Conservation (phyloP, 2,329 filamentous ascomycete genomes). For the Colletotrichum cordylinicola region DNA sequence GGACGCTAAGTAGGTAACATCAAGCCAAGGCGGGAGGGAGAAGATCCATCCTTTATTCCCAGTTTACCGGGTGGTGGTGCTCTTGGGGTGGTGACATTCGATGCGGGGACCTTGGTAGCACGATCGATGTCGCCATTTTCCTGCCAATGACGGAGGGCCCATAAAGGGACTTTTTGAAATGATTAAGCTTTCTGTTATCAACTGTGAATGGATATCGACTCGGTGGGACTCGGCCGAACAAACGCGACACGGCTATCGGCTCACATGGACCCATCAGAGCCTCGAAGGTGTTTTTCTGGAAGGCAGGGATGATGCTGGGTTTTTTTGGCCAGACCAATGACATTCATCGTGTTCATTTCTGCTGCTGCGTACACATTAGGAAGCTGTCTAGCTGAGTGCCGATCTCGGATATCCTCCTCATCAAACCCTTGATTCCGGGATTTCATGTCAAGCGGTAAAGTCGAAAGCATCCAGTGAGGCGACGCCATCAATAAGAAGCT, state of each 20-base stretch:
- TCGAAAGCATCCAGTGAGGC: not conserved
- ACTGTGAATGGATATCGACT: not conserved
- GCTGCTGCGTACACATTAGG: not conserved
- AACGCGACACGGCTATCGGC: not conserved
- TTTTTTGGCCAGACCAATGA: not conserved
- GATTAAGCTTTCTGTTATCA: not conserved
- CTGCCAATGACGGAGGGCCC: too few species aligned
- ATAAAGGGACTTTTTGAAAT: not conserved
- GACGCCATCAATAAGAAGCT: not conserved
- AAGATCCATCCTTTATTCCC: not conserved
- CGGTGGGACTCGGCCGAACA: too few species aligned
- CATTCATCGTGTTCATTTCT: not conserved
- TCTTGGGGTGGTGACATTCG: not conserved
- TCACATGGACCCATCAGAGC: not conserved
- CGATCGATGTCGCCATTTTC: too few species aligned
- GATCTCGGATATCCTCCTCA: not conserved
- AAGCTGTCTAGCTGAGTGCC: not conserved
- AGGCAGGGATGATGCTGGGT: not conserved
- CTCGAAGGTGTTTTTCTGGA: not conserved
- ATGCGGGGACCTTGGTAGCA: not conserved
- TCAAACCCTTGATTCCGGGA: too few species aligned
- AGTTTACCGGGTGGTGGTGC: not conserved
- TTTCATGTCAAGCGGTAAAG: not conserved
- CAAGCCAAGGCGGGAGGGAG: not conserved
- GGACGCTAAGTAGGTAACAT: not conserved